phyloP scores from a whole-genome alignment of 1,284 basidiomycete genomes.

The Ganoderma resinaceum region DNA sequence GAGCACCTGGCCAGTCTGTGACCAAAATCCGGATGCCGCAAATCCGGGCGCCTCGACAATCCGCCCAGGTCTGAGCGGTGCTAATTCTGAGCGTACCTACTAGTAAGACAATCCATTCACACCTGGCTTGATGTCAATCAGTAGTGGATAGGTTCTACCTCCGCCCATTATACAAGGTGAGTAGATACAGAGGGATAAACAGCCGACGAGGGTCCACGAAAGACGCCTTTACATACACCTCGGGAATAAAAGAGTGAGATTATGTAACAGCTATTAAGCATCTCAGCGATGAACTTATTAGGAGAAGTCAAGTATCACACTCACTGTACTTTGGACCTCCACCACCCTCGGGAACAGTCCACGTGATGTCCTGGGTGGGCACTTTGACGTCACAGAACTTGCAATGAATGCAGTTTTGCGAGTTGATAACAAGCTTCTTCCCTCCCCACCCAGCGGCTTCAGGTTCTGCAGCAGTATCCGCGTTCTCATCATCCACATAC shows the following conservation, averaged over 20 bases:
- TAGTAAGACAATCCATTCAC: no score
- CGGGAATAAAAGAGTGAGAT: neutral
- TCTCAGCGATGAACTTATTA: neutral
- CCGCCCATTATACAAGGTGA: no score
- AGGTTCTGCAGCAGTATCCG: slow-evolving; percentile 22
- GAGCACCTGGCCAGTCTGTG: no score
- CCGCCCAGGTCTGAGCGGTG: no score
- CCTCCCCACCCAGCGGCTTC: slow-evolving; percentile 72
- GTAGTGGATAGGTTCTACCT: no score
- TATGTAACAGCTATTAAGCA: neutral
- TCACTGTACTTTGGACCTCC: slow-evolving; percentile 94
- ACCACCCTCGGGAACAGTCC: slow-evolving; percentile 93
- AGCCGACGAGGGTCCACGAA: no score
- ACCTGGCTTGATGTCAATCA: no score
- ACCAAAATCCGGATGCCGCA: no score
- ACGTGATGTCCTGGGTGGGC: slow-evolving; percentile 92
- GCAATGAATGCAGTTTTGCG: slow-evolving; percentile 94
- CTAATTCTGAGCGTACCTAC: no score
- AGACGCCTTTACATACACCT: no score
- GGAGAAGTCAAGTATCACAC: slow-evolving; percentile 34
- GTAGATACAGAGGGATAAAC: no score
- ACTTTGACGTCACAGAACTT: slow-evolving; percentile 95
- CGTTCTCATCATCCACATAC: slow-evolving; percentile 81
- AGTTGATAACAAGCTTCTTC: slow-evolving; percentile 96
- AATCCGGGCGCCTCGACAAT: no score